These are phyloP conservation scores for Kalanchoe fedtschenkoi DNA, from an alignment of 164 flowering plant genomes.

Conservation along the genomic window DNA sequence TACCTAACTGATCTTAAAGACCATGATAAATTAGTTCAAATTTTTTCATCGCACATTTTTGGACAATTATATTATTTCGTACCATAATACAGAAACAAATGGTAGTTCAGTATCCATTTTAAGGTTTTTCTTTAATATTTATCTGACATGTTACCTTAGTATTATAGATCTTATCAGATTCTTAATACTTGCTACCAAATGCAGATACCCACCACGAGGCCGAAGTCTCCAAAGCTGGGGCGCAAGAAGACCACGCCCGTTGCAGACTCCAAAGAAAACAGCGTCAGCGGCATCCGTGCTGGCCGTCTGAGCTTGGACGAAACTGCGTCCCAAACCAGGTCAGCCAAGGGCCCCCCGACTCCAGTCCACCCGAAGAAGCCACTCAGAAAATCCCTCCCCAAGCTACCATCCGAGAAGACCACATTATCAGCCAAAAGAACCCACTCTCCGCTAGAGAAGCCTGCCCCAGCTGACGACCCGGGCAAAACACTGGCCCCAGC, in stretches of 20 bases:
- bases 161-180: neutral
- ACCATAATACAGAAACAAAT: no score
- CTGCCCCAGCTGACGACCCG: conserved; percentile 2
- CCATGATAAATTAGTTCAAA: no score
- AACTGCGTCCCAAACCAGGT: conserved; percentile 24
- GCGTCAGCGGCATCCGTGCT: conserved; percentile 14
- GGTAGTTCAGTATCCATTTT: no score
- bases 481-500: conserved; percentile 13
- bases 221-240: conserved; percentile 91
- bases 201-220: conserved; percentile 87
- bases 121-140: no score
- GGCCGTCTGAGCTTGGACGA: conserved; percentile 61
- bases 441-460: conserved; percentile 9
- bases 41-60: no score
- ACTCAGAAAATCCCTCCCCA: conserved; percentile 74
- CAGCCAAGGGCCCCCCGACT: conserved; percentile 23
- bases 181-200: no score
- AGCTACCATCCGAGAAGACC: conserved; percentile 62
- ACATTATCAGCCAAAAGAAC: conserved; percentile 22
- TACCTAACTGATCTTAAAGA: no score
- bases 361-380: conserved; percentile 46
- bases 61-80: no score
- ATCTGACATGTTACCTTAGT: neutral
- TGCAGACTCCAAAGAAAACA: conserved; percentile 32
- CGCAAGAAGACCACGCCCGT: conserved; percentile 44